Evolutionary conservation across 495 filamentous ascomycete species (phyloP).

Genomic region (Astrothelium macrocarpum): DNA sequence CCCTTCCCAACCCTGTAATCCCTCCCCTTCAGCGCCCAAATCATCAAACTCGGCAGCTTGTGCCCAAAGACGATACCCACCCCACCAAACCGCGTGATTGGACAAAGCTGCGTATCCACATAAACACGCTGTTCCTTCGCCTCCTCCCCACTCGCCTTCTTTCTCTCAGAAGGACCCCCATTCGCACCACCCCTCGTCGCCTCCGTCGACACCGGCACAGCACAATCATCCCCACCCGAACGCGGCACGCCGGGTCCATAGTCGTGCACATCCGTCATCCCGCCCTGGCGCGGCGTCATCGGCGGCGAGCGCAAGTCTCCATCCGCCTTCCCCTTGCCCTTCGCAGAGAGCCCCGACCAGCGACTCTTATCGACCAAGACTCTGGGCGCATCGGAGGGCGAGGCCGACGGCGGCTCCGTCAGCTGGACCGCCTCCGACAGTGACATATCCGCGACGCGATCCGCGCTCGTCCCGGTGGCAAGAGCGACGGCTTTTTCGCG

Average conservation of each 20-base stretch:
- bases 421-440: neutral
- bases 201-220: neutral
- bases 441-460: neutral
- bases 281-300: neutral
- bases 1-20: conserved; percentile 18
- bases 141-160: conserved; percentile 5
- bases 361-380: neutral
- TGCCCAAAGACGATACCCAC: conserved; percentile 15
- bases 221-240: neutral
- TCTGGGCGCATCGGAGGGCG: neutral
- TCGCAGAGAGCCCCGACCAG: neutral
- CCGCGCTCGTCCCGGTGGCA: neutral
- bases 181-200: neutral
- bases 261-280: neutral
- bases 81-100: conserved; percentile 20
- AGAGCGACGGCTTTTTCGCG: neutral
- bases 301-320: neutral
- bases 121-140: neutral
- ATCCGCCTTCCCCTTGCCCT: neutral
- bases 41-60: conserved; percentile 17
- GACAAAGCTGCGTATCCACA: conserved; percentile 18
- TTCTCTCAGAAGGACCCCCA: neutral
- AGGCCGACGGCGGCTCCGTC: neutral
- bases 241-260: neutral
- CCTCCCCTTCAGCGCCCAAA: conserved; percentile 20